phyloP scores from a whole-genome alignment of 805 yeast genomes.

The Saccharomyces jurei region DNA sequence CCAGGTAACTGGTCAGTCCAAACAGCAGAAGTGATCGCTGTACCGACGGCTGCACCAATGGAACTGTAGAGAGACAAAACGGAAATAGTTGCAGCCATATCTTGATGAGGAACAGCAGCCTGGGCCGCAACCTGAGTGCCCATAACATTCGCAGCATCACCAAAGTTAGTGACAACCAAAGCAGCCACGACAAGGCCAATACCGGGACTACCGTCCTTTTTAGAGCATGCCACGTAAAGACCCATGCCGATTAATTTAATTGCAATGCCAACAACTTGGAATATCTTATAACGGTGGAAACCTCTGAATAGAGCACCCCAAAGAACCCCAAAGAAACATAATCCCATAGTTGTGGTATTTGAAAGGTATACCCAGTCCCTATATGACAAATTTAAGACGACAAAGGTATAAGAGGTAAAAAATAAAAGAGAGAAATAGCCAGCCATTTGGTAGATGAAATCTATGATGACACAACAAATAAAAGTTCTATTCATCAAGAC shows the following conservation, averaged over 20 bases:
- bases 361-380: constrained; percentile 33
- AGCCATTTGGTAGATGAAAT: constrained; percentile 28
- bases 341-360: constrained; percentile 32
- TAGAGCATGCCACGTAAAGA: constrained; percentile 12
- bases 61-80: constrained; percentile 29
- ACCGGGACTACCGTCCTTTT: constrained; percentile 10
- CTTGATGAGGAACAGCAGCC: constrained; percentile 37
- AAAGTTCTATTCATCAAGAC: constrained; percentile 33
- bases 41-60: constrained; percentile 35
- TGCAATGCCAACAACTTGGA: constrained; percentile 30
- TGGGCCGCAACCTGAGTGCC: constrained; percentile 34
- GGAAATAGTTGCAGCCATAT: constrained; percentile 35
- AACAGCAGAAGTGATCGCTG: constrained; percentile 35
- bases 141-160: constrained; percentile 34
- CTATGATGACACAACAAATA: constrained; percentile 30
- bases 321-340: constrained; percentile 33
- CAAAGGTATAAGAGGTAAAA: constrained; percentile 31
- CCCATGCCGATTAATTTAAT: constrained; percentile 33
- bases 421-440: constrained; percentile 27
- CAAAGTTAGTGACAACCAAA: constrained; percentile 33
- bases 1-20: constrained; percentile 31
- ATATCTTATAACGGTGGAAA: constrained; percentile 33
- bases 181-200: constrained; percentile 27
- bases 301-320: constrained; percentile 31
- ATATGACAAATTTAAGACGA: constrained; percentile 27